Base-by-base conservation (phyloP, 371 early-diverging fungal species). In the Umbelopsis sp. region DNA sequence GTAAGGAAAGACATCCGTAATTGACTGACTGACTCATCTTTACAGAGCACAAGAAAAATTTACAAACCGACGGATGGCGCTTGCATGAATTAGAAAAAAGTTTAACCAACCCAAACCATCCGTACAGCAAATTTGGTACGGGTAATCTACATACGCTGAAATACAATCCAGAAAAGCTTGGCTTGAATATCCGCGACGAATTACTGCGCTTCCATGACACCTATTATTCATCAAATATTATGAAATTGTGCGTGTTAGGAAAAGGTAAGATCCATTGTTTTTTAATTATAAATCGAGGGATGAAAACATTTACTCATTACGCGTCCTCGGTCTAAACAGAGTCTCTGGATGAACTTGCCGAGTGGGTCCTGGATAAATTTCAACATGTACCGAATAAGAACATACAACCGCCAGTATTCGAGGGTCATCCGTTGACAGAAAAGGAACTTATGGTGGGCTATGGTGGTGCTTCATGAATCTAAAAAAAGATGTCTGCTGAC, bases 141-240 rank as follows among this genome's bases (percentile, higher is more conserved):
- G 97, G 86, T 45, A 94, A 89, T 74, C 75, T 93, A 69, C 89
- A 93, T 53, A 96, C 98, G 0, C 79, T 98, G 44, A 82, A 86
- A 72, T 91, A 90, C 18, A 80, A 76, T 3, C 96, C 97, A 0
- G 80, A 84, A 24, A 65, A 72, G 10, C 78, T 86, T 44, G 96
- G 94, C 2, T 70, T 94, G 22, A 88, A 98, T 77, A 86, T 96
- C 52, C 86, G 97, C 24, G 86, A 91, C 25, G 89, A 90, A 63
- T 76, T 97, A 38, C 73, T 98, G 35, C 88, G 94, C 50, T 97
- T 97, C 70, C 93, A 98, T 71, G 83, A 86, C 4, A 84, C 79
- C 41, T 94, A 93, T 76, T 98, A 98, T 77, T 95, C 95, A n/a
- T 91, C 97, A 16, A 96, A 97, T 76, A 90, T 95, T 38, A 98